phyloP scores from a whole-genome alignment of 345 rosid species.

The Citrus mangshanensis region DNA sequence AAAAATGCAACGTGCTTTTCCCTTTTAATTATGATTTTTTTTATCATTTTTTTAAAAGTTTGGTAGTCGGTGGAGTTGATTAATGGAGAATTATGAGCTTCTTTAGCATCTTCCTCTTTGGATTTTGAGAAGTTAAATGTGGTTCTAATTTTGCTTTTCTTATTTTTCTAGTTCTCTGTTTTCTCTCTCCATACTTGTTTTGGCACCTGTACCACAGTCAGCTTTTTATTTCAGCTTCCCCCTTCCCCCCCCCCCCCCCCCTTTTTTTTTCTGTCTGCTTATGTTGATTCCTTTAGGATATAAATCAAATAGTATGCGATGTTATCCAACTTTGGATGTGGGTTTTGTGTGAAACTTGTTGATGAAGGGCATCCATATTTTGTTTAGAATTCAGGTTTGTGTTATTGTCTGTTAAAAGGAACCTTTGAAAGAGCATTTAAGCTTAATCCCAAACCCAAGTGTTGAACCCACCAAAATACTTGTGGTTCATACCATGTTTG shows the following conservation, averaged over 20 bases:
- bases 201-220: neutral
- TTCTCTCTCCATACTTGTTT: neutral
- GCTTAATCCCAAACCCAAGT: neutral
- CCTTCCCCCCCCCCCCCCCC: no score
- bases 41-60: slow-evolving; percentile 15
- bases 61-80: slow-evolving; percentile 25
- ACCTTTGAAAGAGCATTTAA: neutral
- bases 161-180: neutral
- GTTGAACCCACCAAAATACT: neutral
- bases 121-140: slow-evolving; percentile 8
- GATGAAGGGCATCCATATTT: neutral
- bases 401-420: neutral
- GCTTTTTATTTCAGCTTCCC: neutral
- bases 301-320: neutral
- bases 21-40: slow-evolving; percentile 9
- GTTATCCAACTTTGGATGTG: slow-evolving; percentile 2
- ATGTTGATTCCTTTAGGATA: neutral
- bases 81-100: slow-evolving; percentile 13
- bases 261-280: neutral
- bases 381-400: slow-evolving; percentile 3
- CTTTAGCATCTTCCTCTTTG: slow-evolving; percentile 13
- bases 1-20: slow-evolving; percentile 17
- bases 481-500: neutral
- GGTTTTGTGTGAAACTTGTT: slow-evolving; percentile 11
- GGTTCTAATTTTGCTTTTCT: slow-evolving; percentile 9